These are phyloP conservation scores for Cunninghamia lanceolata DNA, from an alignment of 75 land plant genomes.

Conservation along the genomic window DNA sequence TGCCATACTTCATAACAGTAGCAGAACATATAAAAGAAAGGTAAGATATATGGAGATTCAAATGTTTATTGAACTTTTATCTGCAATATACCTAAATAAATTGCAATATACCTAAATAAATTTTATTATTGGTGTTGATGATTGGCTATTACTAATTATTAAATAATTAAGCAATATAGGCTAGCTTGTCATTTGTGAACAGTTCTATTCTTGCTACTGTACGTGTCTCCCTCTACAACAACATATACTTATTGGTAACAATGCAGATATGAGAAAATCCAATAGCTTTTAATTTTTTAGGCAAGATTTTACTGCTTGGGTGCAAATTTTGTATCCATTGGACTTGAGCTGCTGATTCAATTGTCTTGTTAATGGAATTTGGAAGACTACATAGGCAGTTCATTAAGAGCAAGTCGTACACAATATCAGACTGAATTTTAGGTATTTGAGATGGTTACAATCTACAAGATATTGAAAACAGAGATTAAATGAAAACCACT, in stretches of 20 bases:
- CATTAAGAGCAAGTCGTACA: neutral
- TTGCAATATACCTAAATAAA: neutral
- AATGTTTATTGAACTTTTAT: neutral
- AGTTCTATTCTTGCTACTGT: neutral
- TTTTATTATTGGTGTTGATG: neutral
- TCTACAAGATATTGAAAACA: neutral
- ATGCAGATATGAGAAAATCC: neutral
- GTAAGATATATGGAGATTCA: slow-evolving; percentile 11
- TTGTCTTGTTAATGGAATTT: neutral
- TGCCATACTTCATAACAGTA: slow-evolving; percentile 33
- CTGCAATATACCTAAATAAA: neutral
- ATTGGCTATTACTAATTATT: neutral
- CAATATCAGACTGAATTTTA: neutral
- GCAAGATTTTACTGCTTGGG: neutral
- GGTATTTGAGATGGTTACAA: neutral
- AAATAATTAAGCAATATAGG: neutral
- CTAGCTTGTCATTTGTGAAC: neutral
- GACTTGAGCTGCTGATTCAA: neutral
- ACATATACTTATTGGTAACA: neutral
- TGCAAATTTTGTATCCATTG: neutral
- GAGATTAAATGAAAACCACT: neutral
- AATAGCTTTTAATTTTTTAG: neutral
- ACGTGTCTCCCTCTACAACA: neutral
- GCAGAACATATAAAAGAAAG: slow-evolving; percentile 24
- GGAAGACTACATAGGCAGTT: neutral